Base-by-base conservation (phyloP, 306 rosid genomes). In the Boehmeria nivea region DNA sequence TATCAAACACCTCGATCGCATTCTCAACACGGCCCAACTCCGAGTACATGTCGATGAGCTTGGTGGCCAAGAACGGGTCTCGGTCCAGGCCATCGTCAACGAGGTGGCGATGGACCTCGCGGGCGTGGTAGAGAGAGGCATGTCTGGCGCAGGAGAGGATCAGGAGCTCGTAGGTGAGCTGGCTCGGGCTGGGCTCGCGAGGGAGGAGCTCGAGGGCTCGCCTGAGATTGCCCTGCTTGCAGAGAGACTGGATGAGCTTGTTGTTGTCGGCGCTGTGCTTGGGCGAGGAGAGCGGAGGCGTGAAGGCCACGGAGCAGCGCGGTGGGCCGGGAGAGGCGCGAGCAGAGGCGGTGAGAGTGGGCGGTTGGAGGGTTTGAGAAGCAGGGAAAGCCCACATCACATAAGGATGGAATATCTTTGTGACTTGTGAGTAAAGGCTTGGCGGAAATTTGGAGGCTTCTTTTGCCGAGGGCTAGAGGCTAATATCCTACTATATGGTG, bases 31-130 rank as follows among this genome's bases (percentile, higher is more conserved):
- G 71, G 43, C 83, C 90, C 63, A 90, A 68, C 39, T 81, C 94
- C 0, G 80, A 70, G 61, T 83, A 90, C 97, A 90, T 86, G 47
- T 73, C 75, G 24, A 90, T 90, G 10, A 86, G 95, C 66, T 86
- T 90, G 43, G 95, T 86, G 56, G 95, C 97, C 54, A 90, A 62
- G 57, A 76, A 90, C 0, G 95, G 95, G 51, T 90, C 97, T 25
- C 81, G 90, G 63, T 74, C 84, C 40, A 73, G 66, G 18, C 86
- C 91, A 60, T 64, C 69, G 13, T 72, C 50, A 40, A 68, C 73
- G 22, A 90, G 82, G 49, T 48, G 84, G 2, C 67, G 74, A 59
- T 90, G 90, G 52, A 90, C 76, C 1, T 72, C 64, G 51, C 77
- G 23, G 40, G 74, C 95, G 71, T 78, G 75, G 3, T 84, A 60